Base-by-base conservation (phyloP, 495 filamentous ascomycete species). In the Venustampulla echinocandica region DNA sequence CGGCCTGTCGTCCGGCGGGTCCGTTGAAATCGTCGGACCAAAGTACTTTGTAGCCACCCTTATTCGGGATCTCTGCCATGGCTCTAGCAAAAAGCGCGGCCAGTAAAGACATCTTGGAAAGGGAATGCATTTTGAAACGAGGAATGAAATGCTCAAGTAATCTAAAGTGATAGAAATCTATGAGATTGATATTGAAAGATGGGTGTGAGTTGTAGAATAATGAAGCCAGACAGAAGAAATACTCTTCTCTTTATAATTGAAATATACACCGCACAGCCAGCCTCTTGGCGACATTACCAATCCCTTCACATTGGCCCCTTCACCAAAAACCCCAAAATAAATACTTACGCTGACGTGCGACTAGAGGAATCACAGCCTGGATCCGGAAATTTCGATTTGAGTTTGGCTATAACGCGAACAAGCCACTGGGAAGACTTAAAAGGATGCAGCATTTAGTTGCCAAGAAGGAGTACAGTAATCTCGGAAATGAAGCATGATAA, bases 11-110 rank as follows among this genome's bases (percentile, higher is more conserved):
- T 13, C 27, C 27, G 13, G 27, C 27, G 6, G 6, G 7, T 6
- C 27, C 27, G 27, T 30, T 30, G 27, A 30, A 30, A 30, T 30
- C 27, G 27, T 30, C 27, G 27, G 27, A 30, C 27, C 27, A 30
- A 13, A 30, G 6, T 30, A 30, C 27, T 30, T 30, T 30, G 27
- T 7, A 30, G 13, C 27, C 27, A 13, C 7, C 7, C 27, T 30
- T 30, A 13, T 30, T 13, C 7, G 27, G 27, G 27, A 30, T 59
- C 0, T 80, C 81, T 0, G 80, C 80, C 5, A 30, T 6, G 27
- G 7, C 13, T 30, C 27, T 13, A 7, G 27, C 27, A 13, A 30
- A 30, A 6, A 30, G 13, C 7, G 27, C 13, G 27, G 27, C 27
- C 7, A 30, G 27, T 6, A 30, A 30, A 30, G 27, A 30, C 7